Conservation (phyloP, 768 basidiomycete species). For the Amanita muscaria region DNA sequence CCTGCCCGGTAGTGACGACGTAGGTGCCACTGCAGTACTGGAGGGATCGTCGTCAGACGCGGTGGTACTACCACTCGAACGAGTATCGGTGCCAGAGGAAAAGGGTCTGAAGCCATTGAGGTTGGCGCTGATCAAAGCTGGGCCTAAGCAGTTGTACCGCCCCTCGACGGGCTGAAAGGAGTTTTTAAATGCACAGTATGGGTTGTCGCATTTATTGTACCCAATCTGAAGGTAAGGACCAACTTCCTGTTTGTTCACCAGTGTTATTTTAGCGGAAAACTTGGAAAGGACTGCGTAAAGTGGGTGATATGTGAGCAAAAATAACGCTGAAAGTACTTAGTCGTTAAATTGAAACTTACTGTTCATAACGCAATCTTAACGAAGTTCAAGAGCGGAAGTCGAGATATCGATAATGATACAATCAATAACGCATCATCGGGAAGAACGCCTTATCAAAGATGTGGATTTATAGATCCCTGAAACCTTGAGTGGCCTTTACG, state of each 20-base stretch:
- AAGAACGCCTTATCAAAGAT: too few species aligned
- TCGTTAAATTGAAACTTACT: too few species aligned
- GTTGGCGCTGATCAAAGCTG: constrained; percentile 9
- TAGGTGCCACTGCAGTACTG: constrained; percentile 3
- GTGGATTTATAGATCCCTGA: too few species aligned
- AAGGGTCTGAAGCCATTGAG: constrained; percentile 19
- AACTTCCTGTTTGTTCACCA: neutral
- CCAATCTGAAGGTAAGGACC: neutral
- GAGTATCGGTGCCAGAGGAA: constrained; percentile 7
- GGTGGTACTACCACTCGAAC: constrained; percentile 1
- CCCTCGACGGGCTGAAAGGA: constrained; percentile 23
- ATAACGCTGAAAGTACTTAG: too few species aligned
- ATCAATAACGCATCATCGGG: too few species aligned
- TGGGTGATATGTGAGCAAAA: too few species aligned
- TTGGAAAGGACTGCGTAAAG: constrained; percentile 7
- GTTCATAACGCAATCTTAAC: too few species aligned
- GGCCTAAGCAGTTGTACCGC: constrained; percentile 20
- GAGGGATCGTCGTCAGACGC: neutral
- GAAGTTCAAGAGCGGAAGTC: too few species aligned
- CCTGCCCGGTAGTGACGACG: neutral
- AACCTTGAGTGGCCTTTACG: too few species aligned
- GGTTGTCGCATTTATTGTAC: constrained; percentile 21
- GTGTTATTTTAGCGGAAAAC: neutral
- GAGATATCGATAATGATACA: too few species aligned
- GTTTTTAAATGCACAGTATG: constrained; percentile 20